Percentiles rank a stretch among this genome's conserved stretches.
phyloP scores from a whole-genome alignment of 2,329 filamentous ascomycete species.

The Sporothrix dimorphospora region DNA sequence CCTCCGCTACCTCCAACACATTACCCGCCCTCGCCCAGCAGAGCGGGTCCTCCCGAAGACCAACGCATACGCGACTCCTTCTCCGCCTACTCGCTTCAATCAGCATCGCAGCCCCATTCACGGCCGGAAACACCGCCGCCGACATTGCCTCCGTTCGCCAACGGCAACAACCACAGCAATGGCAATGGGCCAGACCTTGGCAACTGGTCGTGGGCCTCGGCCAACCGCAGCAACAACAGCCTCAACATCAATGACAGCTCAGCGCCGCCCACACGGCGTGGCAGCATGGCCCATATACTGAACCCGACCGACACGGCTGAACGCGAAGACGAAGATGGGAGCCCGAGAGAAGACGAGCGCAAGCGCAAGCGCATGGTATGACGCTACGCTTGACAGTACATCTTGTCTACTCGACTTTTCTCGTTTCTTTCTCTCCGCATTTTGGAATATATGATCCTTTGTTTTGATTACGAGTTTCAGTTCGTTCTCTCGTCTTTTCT shows the following conservation, averaged over 20 bases:
- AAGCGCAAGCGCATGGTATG: slow-evolving; percentile 64
- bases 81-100: slow-evolving; percentile 57
- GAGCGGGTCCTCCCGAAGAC: slow-evolving; percentile 51
- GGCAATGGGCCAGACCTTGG: slow-evolving; percentile 46
- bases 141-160: slow-evolving; percentile 54
- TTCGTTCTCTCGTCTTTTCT: background rate
- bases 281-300: slow-evolving; percentile 66
- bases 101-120: slow-evolving; percentile 52
- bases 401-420: background rate
- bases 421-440: background rate
- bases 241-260: slow-evolving; percentile 59
- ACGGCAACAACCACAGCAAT: slow-evolving; percentile 38
- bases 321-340: slow-evolving; percentile 60
- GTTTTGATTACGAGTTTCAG: slow-evolving; percentile 11
- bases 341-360: slow-evolving; percentile 58
- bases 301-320: slow-evolving; percentile 62
- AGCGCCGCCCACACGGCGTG: slow-evolving; percentile 58
- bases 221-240: slow-evolving; percentile 49
- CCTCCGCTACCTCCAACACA: slow-evolving; percentile 49
- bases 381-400: background rate
- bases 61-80: slow-evolving; percentile 61
- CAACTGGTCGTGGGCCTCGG: slow-evolving; percentile 60
- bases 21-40: slow-evolving; percentile 60
- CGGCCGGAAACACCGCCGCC: slow-evolving; percentile 58
- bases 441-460: background rate